Base-by-base conservation (phyloP, 2,329 filamentous ascomycete genomes). In the Ascochyta fabae region DNA sequence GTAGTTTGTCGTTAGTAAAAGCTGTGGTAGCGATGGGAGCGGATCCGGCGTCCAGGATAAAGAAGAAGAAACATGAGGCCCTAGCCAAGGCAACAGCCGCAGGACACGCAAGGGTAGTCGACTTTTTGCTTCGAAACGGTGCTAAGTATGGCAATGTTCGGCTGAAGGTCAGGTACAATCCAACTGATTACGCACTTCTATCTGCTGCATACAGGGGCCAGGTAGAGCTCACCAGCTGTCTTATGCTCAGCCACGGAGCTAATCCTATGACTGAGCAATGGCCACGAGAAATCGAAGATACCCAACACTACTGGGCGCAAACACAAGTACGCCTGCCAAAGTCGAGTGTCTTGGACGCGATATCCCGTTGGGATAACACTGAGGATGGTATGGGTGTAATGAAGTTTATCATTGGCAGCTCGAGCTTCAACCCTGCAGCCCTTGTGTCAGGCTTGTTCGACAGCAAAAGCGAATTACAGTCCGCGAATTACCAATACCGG, bases 201-300 rank as follows among this genome's bases (percentile, higher is more conserved):
- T 59, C 54, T 3, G 60, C 62, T 36, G 55, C 52, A 26, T 65
- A 65, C 38, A 65, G 62, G 27, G 53, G 57, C 9, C 57, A 65
- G 9, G 54, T 48, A 42, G 59, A 65, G 35, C 60, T 64, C 8
- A 51, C 40, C 19, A 48, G 46, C 31, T 56, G 53, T n/a, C 57
- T 65, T 4, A 53, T 65, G n/a, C 43, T 40, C 8, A 48, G 48
- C 26, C 57, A 65, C 42, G 61, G 61, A 6, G 62, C 54, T 7
- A 64, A 65, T 7, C 57, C 60, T 13, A 58, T 62, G 59, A 51
- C 53, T 16, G 61, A 62, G 36, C 60, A 60, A 52, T 65, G 62
- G 62, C 62, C 62, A 16, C 48, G 56, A 22, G 61, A 64, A 22
- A 59, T 65, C 39, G 58, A 64, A 9, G 59, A 61, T 5, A 46